phyloP scores from a whole-genome alignment of 2,329 filamentous ascomycete species.

The Fusarium robinianum region DNA sequence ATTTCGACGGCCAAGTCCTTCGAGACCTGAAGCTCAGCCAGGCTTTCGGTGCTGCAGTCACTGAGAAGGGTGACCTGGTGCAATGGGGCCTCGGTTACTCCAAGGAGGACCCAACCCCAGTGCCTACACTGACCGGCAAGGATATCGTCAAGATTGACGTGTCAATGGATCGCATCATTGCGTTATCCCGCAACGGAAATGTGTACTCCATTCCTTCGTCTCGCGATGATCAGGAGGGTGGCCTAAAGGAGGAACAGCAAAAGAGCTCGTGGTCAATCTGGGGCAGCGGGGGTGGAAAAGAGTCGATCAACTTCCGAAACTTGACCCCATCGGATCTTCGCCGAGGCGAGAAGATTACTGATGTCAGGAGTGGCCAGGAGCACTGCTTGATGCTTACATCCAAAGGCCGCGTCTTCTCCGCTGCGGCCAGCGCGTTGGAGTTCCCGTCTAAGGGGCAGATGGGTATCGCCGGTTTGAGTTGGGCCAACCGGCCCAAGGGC shows the following conservation, averaged over 20 bases:
- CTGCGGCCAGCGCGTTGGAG: conserved; percentile 76
- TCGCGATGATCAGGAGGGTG: conserved; percentile 68
- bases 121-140: conserved; percentile 77
- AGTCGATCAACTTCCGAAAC: conserved; percentile 69
- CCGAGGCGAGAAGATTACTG: conserved; percentile 73
- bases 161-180: conserved; percentile 82
- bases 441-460: conserved; percentile 87
- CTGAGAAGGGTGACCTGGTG: conserved; percentile 83
- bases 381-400: conserved; percentile 86
- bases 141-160: conserved; percentile 76
- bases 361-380: conserved; percentile 79
- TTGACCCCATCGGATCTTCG: conserved; percentile 67
- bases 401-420: conserved; percentile 83
- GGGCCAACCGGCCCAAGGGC: conserved; percentile 75
- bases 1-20: conserved; percentile 83
- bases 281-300: conserved; percentile 43
- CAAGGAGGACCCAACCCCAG: conserved; percentile 64
- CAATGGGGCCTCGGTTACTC: conserved; percentile 89
- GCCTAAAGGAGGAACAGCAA: conserved; percentile 64
- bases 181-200: conserved; percentile 71
- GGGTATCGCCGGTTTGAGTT: conserved; percentile 81
- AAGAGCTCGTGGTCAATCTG: conserved; percentile 73
- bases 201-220: conserved; percentile 87
- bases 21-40: conserved; percentile 85
- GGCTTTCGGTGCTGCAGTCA: conserved; percentile 82